Conservation (phyloP, 768 basidiomycete species). For the Tylopilus plumbeoviolaceoides region DNA sequence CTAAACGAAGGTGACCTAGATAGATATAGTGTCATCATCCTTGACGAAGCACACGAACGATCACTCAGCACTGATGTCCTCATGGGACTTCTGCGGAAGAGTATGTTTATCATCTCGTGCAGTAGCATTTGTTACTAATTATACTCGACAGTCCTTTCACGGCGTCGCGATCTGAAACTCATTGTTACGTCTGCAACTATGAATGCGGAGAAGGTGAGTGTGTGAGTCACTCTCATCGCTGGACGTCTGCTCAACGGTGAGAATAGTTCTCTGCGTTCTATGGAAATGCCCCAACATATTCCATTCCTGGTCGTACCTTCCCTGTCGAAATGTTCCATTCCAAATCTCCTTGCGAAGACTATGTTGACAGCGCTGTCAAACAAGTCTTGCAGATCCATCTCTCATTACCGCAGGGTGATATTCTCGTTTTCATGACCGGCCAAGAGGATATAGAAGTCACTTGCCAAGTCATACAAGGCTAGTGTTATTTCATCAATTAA, state of each 20-base stretch:
- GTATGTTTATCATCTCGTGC: conserved; percentile 42
- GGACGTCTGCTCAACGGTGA: neutral
- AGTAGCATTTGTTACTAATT: conserved; percentile 1
- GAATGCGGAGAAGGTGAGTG: conserved; percentile 92
- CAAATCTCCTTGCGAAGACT: conserved; percentile 98
- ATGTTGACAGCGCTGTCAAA: conserved; percentile 97
- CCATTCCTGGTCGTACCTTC: conserved; percentile 93
- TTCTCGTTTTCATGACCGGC: conserved; percentile 98
- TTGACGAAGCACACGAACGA: conserved; percentile 99
- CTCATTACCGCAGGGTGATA: conserved; percentile 88
- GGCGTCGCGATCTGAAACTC: conserved; percentile 88
- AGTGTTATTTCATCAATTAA: conserved; percentile 12
- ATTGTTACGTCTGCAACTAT: conserved; percentile 99
- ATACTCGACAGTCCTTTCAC: conserved; percentile 60
- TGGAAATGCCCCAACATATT: conserved; percentile 91
- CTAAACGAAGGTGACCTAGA: conserved; percentile 98
- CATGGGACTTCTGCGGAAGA: conserved; percentile 93
- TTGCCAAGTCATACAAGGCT: conserved; percentile 90
- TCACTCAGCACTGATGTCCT: conserved; percentile 96
- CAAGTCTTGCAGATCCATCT: conserved; percentile 97
- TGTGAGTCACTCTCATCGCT: neutral
- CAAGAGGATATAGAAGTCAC: conserved; percentile 99
- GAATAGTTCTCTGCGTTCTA: conserved; percentile 94
- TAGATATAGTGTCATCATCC: conserved; percentile 92
- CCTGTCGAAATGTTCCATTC: conserved; percentile 95